Conservation (phyloP, 257 asterid genomes). For the Paraleonurus japonicus region DNA sequence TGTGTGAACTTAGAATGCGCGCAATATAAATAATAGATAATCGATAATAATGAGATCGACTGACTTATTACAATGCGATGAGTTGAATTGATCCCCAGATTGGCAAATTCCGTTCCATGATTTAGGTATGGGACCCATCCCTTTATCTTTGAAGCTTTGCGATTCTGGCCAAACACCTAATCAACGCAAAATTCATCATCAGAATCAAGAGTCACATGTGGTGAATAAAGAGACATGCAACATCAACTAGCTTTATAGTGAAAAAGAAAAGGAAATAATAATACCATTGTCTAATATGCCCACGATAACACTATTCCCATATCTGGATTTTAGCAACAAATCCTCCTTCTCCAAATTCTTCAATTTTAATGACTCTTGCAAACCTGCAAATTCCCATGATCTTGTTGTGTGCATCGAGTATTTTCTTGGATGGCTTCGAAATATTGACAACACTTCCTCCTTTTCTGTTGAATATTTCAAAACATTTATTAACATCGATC, state of each 20-base stretch:
- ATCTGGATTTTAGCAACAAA: slow-evolving; percentile 56
- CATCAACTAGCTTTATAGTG: background rate
- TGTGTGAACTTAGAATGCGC: background rate
- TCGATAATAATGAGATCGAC: slow-evolving; percentile 17
- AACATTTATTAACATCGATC: no score
- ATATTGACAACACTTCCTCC: slow-evolving; percentile 73
- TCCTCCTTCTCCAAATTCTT: slow-evolving; percentile 37
- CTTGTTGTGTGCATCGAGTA: slow-evolving; percentile 81
- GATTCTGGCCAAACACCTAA: slow-evolving; percentile 97
- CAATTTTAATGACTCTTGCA: slow-evolving; percentile 30
- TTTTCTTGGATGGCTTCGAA: slow-evolving; percentile 55
- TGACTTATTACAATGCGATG: slow-evolving; percentile 73
- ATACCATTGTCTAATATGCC: slow-evolving; percentile 83
- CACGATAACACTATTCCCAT: slow-evolving; percentile 65
- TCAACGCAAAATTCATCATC: background rate
- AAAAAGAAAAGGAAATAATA: background rate
- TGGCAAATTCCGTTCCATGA: slow-evolving; percentile 89
- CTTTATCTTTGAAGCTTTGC: slow-evolving; percentile 63
- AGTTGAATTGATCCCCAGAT: slow-evolving; percentile 67
- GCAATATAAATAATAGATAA: background rate
- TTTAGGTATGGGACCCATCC: slow-evolving; percentile 63
- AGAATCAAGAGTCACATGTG: background rate
- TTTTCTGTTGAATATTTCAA: slow-evolving; percentile 40
- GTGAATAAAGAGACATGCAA: background rate
- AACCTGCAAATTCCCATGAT: slow-evolving; percentile 86